A percentile compares a stretch with the other conserved stretches of the same genome.
Conservation (phyloP, 2,329 filamentous ascomycete genomes). For the Scolecobasidium constrictum region DNA sequence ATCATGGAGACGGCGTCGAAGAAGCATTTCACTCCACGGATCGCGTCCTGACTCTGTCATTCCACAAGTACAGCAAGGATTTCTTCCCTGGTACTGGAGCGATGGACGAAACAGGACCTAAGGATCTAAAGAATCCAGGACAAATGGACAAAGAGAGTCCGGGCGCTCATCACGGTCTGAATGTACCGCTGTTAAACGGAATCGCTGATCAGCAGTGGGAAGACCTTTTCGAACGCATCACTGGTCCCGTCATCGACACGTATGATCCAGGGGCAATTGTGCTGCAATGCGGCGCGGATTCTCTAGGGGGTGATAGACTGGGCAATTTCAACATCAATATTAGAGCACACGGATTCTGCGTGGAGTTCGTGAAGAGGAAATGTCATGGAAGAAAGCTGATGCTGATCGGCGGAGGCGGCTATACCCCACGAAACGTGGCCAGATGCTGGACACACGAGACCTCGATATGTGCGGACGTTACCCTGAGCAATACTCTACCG, state of each 20-base stretch:
- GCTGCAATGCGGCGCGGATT: constrained; percentile 91
- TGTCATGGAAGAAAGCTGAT: constrained; percentile 65
- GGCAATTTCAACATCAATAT: constrained; percentile 97
- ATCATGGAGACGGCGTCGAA: constrained; percentile 59
- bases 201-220: constrained; percentile 87
- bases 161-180: constrained; percentile 80
- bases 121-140: constrained; percentile 64
- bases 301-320: constrained; percentile 81
- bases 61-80: constrained; percentile 84
- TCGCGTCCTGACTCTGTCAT: constrained; percentile 60
- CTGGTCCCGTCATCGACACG: constrained; percentile 65
- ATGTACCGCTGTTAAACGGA: constrained; percentile 81
- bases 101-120: constrained; percentile 73
- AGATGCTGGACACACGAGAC: constrained; percentile 97
- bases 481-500: constrained; percentile 64
- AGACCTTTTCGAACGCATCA: constrained; percentile 70
- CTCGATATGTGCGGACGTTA: constrained; percentile 69
- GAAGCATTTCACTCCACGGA: constrained; percentile 63
- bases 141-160: constrained; percentile 8
- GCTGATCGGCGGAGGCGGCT: constrained; percentile 87
- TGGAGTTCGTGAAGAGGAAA: constrained; percentile 71
- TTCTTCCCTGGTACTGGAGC: constrained; percentile 93
- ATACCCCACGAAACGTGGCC: constrained; percentile 92
- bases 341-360: constrained; percentile 83
- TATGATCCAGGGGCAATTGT: constrained; percentile 90